Evolutionary conservation across 2,329 filamentous ascomycete genomes (phyloP).

Genomic region (Pseudogymnoascus verrucosus): DNA sequence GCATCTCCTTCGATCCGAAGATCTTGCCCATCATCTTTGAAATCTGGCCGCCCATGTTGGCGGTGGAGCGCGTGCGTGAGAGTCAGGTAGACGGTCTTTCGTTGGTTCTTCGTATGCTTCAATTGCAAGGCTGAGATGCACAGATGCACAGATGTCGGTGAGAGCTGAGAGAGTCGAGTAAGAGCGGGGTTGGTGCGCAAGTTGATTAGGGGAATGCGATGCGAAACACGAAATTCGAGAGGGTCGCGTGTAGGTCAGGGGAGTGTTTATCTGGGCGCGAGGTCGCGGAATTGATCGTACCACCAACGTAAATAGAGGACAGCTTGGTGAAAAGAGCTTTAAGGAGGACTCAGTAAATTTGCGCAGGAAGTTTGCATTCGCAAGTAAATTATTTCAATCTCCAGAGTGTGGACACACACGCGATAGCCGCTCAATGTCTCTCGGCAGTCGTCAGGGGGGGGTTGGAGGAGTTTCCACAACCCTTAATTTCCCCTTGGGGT

Average conservation of each 20-base stretch:
- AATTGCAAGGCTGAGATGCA: neutral
- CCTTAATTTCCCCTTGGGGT: conserved; percentile 8
- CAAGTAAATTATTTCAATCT: conserved; percentile 9
- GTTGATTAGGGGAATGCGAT: neutral
- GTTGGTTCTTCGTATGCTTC: neutral
- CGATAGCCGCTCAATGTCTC: conserved; percentile 8
- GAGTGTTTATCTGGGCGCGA: neutral
- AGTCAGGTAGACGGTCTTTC: neutral
- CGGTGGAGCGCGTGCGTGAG: conserved; percentile 13
- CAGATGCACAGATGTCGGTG: neutral
- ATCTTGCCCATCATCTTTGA: conserved; percentile 98
- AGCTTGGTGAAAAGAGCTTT: conserved; percentile 1
- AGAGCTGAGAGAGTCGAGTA: neutral
- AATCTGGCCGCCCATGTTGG: conserved; percentile 81
- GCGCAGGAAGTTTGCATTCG: neutral
- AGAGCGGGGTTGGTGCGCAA: conserved; percentile 2
- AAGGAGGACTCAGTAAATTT: neutral
- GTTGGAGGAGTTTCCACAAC: conserved; percentile 1
- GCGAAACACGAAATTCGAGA: conserved; percentile 5
- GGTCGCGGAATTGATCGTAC: neutral
- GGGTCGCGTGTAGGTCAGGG: conserved; percentile 4
- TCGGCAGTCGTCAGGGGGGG: conserved; percentile 2
- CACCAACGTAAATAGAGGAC: conserved; percentile 1
- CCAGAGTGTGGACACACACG: conserved; percentile 5
- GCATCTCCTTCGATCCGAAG: conserved; percentile 99